Evolutionary conservation across 805 yeast species (phyloP).

Genomic region (Wickerhamomyces ciferrii): DNA sequence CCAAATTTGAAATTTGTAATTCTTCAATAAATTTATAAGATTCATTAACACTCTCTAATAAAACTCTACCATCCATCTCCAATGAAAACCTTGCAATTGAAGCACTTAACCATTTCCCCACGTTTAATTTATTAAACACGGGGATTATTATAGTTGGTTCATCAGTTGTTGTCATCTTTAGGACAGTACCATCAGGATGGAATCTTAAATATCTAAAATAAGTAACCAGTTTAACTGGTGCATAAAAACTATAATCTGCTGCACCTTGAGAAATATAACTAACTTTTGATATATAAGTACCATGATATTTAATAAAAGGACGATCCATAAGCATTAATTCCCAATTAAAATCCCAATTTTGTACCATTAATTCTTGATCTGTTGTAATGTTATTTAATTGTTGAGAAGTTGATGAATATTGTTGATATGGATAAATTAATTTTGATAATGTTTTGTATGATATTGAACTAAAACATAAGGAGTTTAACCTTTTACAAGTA

Average conservation of each 20-base stretch:
- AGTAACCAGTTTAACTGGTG: conserved; percentile 80
- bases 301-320: conserved; percentile 76
- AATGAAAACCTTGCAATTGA: conserved; percentile 32
- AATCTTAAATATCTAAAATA: conserved; percentile 85
- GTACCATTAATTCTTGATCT: conserved; percentile 31
- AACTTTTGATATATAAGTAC: conserved; percentile 81
- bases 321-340: conserved; percentile 39
- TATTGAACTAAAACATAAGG: conserved; percentile 47
- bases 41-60: conserved; percentile 52
- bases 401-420: conserved; percentile 40
- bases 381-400: conserved; percentile 29
- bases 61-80: conserved; percentile 53
- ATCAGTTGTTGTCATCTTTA: conserved; percentile 62
- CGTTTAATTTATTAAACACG: conserved; percentile 32
- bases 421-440: conserved; percentile 48
- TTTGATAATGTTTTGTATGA: conserved; percentile 48
- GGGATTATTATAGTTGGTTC: conserved; percentile 72
- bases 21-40: conserved; percentile 61
- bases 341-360: conserved; percentile 35
- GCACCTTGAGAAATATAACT: conserved; percentile 84
- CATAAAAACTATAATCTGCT: conserved; percentile 53
- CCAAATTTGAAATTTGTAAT: conserved; percentile 53
- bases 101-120: conserved; percentile 24
- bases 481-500: conserved; percentile 53
- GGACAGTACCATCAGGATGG: conserved; percentile 69